Evolutionary conservation across 331 rosid species (phyloP).

Genomic region (Acacia concinna): DNA sequence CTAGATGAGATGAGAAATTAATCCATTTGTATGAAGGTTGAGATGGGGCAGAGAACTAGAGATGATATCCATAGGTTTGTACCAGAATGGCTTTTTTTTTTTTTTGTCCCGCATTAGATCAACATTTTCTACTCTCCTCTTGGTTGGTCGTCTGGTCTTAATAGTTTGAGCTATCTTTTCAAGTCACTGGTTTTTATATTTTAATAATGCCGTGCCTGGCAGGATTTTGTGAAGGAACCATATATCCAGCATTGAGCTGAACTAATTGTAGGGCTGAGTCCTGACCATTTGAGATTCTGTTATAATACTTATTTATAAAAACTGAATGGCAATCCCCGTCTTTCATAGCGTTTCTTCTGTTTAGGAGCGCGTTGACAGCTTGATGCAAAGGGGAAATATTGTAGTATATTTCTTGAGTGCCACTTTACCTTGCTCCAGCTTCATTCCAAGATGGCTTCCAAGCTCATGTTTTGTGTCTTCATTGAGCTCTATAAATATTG

Average conservation of each 20-base stretch:
- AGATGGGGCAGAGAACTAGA: constrained; percentile 20
- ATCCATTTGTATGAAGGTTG: constrained; percentile 3
- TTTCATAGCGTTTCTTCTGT: not conserved
- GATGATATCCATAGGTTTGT: not conserved
- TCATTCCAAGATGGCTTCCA: constrained; percentile 7
- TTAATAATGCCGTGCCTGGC: not conserved
- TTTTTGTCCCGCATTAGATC: too few relatives aligned
- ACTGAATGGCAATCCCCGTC: not conserved
- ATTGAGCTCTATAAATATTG: not conserved
- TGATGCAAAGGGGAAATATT: not conserved
- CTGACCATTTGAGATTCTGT: constrained; percentile 1
- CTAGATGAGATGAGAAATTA: constrained; percentile 3
- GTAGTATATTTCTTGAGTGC: not conserved
- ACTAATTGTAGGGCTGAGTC: constrained; percentile 9
- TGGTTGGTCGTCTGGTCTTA: not conserved
- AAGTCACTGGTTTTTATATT: not conserved
- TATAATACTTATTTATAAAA: too few relatives aligned
- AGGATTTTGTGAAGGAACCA: not conserved
- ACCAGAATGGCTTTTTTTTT: not conserved
- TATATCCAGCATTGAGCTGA: not conserved
- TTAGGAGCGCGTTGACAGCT: not conserved
- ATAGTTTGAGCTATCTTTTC: constrained; percentile 8
- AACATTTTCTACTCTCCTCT: not conserved
- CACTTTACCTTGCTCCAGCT: not conserved
- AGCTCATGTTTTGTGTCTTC: not conserved